A percentile compares a stretch with the other conserved stretches of the same genome.
These are phyloP conservation scores for Heracleum sosnowskyi DNA, from an alignment of 129 eudicot genomes.

Conservation along the genomic window DNA sequence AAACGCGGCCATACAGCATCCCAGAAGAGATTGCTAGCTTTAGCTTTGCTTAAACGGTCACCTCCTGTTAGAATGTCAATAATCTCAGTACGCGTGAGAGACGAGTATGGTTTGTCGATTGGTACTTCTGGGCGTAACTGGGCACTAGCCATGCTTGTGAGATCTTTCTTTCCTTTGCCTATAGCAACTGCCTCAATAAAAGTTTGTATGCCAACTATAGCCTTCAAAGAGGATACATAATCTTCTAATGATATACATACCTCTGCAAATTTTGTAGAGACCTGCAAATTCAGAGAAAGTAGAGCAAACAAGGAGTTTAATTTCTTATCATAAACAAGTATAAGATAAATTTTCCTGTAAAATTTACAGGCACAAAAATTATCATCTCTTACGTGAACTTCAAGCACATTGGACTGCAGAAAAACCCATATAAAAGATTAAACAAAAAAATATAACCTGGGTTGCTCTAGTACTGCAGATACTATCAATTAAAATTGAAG, in stretches of 20 bases:
- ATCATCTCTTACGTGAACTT: neutral
- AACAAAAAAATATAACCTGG: neutral
- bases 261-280: slow-evolving; percentile 43
- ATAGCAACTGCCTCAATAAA: slow-evolving; percentile 64
- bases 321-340: neutral
- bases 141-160: slow-evolving; percentile 47
- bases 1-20: slow-evolving; percentile 93
- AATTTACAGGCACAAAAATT: neutral
- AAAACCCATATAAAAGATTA: neutral
- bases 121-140: slow-evolving; percentile 38
- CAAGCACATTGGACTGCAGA: neutral
- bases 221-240: slow-evolving; percentile 40
- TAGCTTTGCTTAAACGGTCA: slow-evolving; percentile 71
- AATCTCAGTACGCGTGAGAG: slow-evolving; percentile 51
- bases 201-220: slow-evolving; percentile 39
- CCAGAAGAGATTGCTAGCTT: slow-evolving; percentile 67
- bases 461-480: neutral
- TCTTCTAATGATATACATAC: slow-evolving; percentile 43
- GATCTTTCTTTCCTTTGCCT: slow-evolving; percentile 69
- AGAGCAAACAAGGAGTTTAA: neutral
- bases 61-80: slow-evolving; percentile 46
- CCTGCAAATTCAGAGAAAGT: slow-evolving; percentile 34
- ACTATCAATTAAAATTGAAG: neutral
- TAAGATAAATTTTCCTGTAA: neutral
- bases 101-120: slow-evolving; percentile 27